Conservation (phyloP, 257 asterid species). For the Echites panduratus region DNA sequence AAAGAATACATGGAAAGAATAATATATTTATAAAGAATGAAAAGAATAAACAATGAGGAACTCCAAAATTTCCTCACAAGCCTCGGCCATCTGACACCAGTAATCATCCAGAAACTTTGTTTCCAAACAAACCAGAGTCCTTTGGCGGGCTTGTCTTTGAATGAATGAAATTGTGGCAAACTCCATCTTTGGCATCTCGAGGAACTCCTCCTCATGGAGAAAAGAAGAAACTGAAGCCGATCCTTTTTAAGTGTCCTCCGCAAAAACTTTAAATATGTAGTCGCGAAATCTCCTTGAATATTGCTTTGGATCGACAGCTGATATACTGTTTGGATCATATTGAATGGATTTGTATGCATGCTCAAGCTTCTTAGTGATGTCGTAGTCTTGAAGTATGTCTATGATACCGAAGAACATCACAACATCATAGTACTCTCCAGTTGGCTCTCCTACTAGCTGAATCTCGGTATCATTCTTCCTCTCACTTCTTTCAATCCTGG, state of each 20-base stretch:
- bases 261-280: slow-evolving; percentile 74
- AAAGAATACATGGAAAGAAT: slow-evolving; percentile 5
- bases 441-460: slow-evolving; percentile 80
- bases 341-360: slow-evolving; percentile 94
- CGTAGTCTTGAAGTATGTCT: slow-evolving; percentile 95
- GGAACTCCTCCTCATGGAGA: background rate
- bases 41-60: slow-evolving; percentile 4
- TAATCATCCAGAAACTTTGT: background rate
- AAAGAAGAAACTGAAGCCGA: background rate
- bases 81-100: slow-evolving; percentile 11
- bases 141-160: slow-evolving; percentile 1
- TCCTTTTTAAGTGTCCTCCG: slow-evolving; percentile 50
- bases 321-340: slow-evolving; percentile 83
- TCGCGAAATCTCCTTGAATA: slow-evolving; percentile 88
- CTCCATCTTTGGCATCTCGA: background rate
- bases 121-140: too few relatives aligned
- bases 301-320: slow-evolving; percentile 91
- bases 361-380: slow-evolving; percentile 87
- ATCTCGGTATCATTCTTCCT: slow-evolving; percentile 52
- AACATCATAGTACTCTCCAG: slow-evolving; percentile 85
- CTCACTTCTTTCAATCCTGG: slow-evolving; percentile 73
- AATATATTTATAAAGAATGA: slow-evolving; percentile 2
- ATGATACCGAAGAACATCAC: slow-evolving; percentile 80
- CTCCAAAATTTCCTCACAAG: background rate
- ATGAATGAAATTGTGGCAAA: background rate